Evolutionary conservation across 108 stramenopile species (phyloP).

Genomic region (Cyclotella atomus): DNA sequence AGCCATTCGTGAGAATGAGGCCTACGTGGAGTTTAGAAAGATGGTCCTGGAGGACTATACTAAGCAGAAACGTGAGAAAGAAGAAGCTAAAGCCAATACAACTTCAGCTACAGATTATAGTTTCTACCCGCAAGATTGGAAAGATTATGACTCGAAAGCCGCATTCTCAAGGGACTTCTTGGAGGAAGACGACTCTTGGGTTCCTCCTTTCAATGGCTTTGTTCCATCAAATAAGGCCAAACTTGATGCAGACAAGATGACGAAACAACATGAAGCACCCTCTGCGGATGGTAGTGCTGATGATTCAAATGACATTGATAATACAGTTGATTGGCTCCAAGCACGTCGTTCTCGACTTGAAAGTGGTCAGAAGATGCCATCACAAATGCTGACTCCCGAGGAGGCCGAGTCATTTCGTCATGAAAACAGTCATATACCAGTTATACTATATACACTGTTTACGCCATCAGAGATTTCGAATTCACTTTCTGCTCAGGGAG

Average conservation of each 20-base stretch:
- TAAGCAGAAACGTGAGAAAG: constrained; percentile 7
- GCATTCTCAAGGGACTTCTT: constrained; percentile 52
- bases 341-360: constrained; percentile 60
- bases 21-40: constrained; percentile 32
- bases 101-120: constrained; percentile 13
- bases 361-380: constrained; percentile 1
- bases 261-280: too few relatives aligned
- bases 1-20: constrained; percentile 24
- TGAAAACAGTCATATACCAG: constrained; percentile 51
- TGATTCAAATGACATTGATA: constrained; percentile 22
- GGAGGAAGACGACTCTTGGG: constrained; percentile 29
- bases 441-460: constrained; percentile 61
- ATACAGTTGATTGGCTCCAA: constrained; percentile 73
- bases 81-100: background rate
- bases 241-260: too few relatives aligned
- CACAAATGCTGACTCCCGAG: constrained; percentile 47
- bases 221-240: constrained; percentile 29
- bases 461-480: constrained; percentile 65
- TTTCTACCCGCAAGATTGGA: constrained; percentile 42
- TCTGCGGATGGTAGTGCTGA: too few relatives aligned
- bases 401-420: constrained; percentile 39
- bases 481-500: constrained; percentile 63
- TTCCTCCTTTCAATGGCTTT: constrained; percentile 32
- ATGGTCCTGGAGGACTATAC: constrained; percentile 48
- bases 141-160: constrained; percentile 45